phyloP scores from a whole-genome alignment of 805 yeast genomes.

The Suhomyces pyralidae region DNA sequence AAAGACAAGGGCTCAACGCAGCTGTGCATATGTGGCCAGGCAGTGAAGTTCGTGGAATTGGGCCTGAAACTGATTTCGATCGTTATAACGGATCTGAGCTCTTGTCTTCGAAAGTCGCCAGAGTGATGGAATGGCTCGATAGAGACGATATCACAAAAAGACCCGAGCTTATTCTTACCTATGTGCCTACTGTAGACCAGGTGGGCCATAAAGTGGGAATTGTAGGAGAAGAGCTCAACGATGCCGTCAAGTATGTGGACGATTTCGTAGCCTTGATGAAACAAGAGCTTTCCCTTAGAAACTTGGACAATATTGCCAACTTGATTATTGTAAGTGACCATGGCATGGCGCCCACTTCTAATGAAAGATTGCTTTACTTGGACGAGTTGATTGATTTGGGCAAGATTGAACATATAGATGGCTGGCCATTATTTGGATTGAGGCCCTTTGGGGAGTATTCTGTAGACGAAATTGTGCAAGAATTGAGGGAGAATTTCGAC shows the following conservation, averaged over 20 bases:
- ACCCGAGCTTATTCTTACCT: constrained; percentile 74
- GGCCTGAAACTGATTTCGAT: constrained; percentile 55
- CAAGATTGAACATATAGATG: constrained; percentile 62
- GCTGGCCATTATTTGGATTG: constrained; percentile 84
- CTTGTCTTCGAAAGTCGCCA: constrained; percentile 52
- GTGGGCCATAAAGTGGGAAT: constrained; percentile 74
- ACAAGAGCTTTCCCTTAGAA: constrained; percentile 48
- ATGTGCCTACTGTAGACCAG: constrained; percentile 81
- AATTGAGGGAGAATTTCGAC: constrained; percentile 33
- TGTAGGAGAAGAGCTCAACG: constrained; percentile 52
- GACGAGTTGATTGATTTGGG: constrained; percentile 64
- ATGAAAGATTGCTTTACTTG: constrained; percentile 61
- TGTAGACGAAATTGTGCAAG: constrained; percentile 45
- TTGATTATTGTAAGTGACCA: constrained; percentile 82
- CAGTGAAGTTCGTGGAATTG: constrained; percentile 64
- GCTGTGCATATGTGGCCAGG: constrained; percentile 99
- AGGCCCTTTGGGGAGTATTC: constrained; percentile 48
- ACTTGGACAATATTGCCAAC: constrained; percentile 65
- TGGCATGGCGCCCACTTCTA: constrained; percentile 88
- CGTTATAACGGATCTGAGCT: constrained; percentile 62
- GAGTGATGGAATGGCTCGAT: constrained; percentile 70
- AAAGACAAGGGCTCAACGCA: constrained; percentile 53
- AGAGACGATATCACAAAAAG: constrained; percentile 42
- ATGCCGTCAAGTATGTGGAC: constrained; percentile 65
- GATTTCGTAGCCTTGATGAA: constrained; percentile 51